Base-by-base conservation (phyloP, 2,329 filamentous ascomycete genomes). In the Colletotrichum graminicola region DNA sequence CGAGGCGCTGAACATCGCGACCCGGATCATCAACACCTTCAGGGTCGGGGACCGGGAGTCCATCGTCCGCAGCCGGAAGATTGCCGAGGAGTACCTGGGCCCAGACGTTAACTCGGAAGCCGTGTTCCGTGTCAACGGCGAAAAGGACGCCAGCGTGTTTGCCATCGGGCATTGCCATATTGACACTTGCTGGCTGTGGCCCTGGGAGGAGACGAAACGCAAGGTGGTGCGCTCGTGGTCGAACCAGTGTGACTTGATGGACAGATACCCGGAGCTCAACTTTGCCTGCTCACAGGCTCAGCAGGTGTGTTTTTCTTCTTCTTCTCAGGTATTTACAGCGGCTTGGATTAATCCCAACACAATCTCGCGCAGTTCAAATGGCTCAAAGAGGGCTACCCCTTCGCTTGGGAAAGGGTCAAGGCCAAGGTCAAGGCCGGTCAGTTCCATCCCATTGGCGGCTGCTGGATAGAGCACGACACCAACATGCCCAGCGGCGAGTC, bases 181-280 rank as follows among this genome's bases (percentile, higher is more conserved):
- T 72, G 90, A 92, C 76, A 91, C 89, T 0, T 92, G 90, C 77
- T 92, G 90, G 90, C 80, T 92, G 23, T 92, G 90, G 90, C 90
- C 90, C 0, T 92, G 89, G 83, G 90, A 87, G 3, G 90, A 92
- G 80, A 92, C 90, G 0, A 91, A 91, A 80, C 87, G 90, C 61
- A 92, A 92, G 79, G 86, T 92, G 43, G 90, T 88, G 18, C 84
- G 90, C n/a, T 91, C 89, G 3, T 92, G 90, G 90, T 90, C 89
- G 0, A 92, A 89, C 73, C 90, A 92, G 77, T 91, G 90, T 78
- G 89, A 92, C 71, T 79, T 92, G 67, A 87, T 92, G 80, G 90
- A 92, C 72, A 84, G 90, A 7, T 92, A 92, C 73, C 89, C 90
- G 0, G 90, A 92, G 79, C 87, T 91, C 73, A 86, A 89, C 2